Evolutionary conservation across 768 basidiomycete genomes (phyloP).

Genomic region (Tremella mesenterica): DNA sequence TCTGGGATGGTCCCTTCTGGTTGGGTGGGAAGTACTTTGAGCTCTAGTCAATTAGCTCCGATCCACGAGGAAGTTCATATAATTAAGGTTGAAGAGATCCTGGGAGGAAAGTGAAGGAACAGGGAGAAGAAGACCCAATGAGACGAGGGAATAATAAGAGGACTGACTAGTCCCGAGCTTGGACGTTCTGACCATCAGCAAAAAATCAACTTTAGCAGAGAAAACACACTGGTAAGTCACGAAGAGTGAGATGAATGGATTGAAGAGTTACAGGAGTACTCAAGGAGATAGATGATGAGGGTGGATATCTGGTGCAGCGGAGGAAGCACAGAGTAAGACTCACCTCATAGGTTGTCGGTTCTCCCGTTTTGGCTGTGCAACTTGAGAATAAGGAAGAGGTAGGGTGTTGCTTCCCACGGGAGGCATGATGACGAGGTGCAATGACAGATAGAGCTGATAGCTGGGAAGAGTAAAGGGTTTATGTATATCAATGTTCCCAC

Average conservation of each 20-base stretch:
- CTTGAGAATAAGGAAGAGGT: slow-evolving; percentile 41
- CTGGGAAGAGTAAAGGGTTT: too few relatives aligned
- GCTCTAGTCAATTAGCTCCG: too few relatives aligned
- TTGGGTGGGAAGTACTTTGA: slow-evolving; percentile 43
- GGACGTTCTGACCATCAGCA: slow-evolving; percentile 31
- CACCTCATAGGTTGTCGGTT: slow-evolving; percentile 42
- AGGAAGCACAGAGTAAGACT: slow-evolving; percentile 4
- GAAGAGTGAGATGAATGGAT: too few relatives aligned
- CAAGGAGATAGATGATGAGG: too few relatives aligned
- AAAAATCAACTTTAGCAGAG: too few relatives aligned
- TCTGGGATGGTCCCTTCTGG: slow-evolving; percentile 31
- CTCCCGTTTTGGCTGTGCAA: slow-evolving; percentile 33
- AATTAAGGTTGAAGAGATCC: too few relatives aligned
- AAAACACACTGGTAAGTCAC: too few relatives aligned
- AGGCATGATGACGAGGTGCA: slow-evolving; percentile 17
- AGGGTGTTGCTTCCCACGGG: slow-evolving; percentile 23
- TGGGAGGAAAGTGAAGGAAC: too few relatives aligned
- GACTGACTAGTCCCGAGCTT: slow-evolving; percentile 39
- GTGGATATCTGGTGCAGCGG: neutral
- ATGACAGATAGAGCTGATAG: too few relatives aligned
- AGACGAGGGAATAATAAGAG: neutral
- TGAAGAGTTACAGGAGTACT: too few relatives aligned
- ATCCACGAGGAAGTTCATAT: too few relatives aligned
- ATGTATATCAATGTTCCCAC: too few relatives aligned
- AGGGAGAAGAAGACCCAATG: neutral